These are phyloP conservation scores for Medakamo hakoo DNA, from an alignment of 139 green algal genomes.

Conservation along the genomic window DNA sequence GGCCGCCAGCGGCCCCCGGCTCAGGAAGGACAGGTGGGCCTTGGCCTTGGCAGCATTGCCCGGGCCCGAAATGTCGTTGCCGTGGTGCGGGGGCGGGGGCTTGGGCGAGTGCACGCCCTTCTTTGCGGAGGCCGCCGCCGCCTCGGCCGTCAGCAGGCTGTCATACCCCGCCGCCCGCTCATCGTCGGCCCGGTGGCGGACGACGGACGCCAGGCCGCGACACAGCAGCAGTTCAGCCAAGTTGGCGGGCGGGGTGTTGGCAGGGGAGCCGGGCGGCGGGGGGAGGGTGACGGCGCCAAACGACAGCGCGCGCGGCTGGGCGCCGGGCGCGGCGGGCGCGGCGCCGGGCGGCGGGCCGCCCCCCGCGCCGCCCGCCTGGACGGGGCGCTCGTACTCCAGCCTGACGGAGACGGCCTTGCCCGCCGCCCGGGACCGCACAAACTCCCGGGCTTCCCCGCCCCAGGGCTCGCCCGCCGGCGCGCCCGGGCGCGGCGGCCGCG, in stretches of 20 bases:
- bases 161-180: slow-evolving; percentile 56
- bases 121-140: slow-evolving; percentile 50
- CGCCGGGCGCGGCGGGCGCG: slow-evolving; percentile 1
- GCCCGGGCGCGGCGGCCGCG: slow-evolving; percentile 46
- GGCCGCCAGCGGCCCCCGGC: slow-evolving; percentile 51
- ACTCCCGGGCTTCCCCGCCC: slow-evolving; percentile 77
- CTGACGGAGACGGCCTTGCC: not conserved
- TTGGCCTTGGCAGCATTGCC: slow-evolving; percentile 44
- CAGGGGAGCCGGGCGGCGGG: slow-evolving; percentile 8
- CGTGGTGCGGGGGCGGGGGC: slow-evolving; percentile 41
- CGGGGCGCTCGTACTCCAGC: slow-evolving; percentile 45
- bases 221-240: slow-evolving; percentile 71
- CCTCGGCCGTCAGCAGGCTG: slow-evolving; percentile 66
- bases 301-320: slow-evolving; percentile 34
- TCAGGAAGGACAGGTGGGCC: slow-evolving; percentile 88
- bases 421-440: slow-evolving; percentile 40
- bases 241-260: slow-evolving; percentile 40
- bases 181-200: slow-evolving; percentile 43
- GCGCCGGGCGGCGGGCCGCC: slow-evolving; percentile 37
- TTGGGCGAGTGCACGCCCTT: slow-evolving; percentile 67
- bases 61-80: slow-evolving; percentile 77
- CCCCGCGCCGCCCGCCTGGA: slow-evolving; percentile 86
- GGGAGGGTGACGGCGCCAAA: slow-evolving; percentile 63
- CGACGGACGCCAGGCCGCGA: slow-evolving; percentile 61
- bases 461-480: slow-evolving; percentile 54